Conservation (phyloP, 2,329 filamentous ascomycete species). For the Fusarium sp. region DNA sequence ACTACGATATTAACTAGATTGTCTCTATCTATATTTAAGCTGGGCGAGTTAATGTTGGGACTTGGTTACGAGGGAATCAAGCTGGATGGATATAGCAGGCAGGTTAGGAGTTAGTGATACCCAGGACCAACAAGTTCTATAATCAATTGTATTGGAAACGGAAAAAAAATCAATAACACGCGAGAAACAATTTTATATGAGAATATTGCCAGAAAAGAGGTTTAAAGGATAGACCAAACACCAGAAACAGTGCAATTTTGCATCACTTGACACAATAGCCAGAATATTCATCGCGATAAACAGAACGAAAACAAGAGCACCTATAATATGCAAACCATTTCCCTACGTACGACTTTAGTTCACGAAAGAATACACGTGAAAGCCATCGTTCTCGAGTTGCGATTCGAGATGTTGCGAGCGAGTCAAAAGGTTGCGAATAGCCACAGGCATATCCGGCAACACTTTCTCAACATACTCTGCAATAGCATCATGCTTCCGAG, state of each 20-base stretch:
- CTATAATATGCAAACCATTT: not conserved
- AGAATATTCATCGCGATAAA: not conserved
- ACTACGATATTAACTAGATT: conserved; percentile 37
- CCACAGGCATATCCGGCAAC: conserved; percentile 28
- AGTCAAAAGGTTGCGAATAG: conserved; percentile 31
- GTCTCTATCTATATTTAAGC: not conserved
- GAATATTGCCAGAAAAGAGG: not conserved
- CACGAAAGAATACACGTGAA: conserved; percentile 12
- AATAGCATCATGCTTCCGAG: not conserved
- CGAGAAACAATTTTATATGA: not conserved
- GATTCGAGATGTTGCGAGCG: conserved; percentile 19
- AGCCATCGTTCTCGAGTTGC: not conserved
- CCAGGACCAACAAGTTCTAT: conserved; percentile 23
- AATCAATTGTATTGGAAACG: conserved; percentile 3
- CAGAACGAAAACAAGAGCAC: not conserved
- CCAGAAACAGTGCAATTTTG: not conserved
- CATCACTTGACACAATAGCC: not conserved
- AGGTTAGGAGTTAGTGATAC: conserved; percentile 33
- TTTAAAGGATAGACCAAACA: not conserved
- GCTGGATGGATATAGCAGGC: not conserved
- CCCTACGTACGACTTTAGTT: not conserved
- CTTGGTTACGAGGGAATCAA: not conserved
- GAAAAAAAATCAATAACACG: conserved; percentile 10
- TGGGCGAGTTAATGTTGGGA: not conserved
- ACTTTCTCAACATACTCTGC: not conserved